These are phyloP conservation scores for Dictyostelium firmibasis DNA, from an alignment of 78 protist genomes.

Conservation along the genomic window DNA sequence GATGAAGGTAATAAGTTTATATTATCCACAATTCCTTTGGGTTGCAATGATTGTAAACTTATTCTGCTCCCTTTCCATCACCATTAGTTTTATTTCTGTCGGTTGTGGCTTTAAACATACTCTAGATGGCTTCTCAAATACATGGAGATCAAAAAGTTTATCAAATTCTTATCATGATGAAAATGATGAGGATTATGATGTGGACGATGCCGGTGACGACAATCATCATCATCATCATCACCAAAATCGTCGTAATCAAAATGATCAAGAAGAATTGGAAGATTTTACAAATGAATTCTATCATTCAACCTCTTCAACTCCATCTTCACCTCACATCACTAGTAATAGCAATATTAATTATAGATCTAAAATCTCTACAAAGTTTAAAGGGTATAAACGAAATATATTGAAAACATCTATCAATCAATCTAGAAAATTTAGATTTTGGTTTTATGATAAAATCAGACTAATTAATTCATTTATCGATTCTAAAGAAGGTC, in stretches of 20 bases:
- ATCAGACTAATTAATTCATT: background rate
- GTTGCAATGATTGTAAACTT: slow-evolving; percentile 26
- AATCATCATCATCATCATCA: background rate
- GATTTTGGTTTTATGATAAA: background rate
- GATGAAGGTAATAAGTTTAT: slow-evolving; percentile 9
- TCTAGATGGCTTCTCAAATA: slow-evolving; percentile 27
- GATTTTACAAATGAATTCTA: background rate
- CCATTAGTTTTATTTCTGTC: slow-evolving; percentile 66
- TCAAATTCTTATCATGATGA: slow-evolving; percentile 8
- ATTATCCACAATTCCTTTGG: slow-evolving; percentile 54
- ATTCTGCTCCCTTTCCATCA: slow-evolving; percentile 34
- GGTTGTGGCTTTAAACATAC: slow-evolving; percentile 74
- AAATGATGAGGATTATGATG: background rate
- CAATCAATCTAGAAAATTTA: background rate
- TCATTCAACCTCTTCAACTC: background rate
- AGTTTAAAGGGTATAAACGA: background rate
- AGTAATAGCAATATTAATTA: background rate
- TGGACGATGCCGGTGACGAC: background rate
- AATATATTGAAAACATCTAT: background rate
- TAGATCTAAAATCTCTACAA: background rate
- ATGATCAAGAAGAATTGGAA: background rate
- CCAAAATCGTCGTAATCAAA: background rate
- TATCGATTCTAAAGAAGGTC: slow-evolving; percentile 27
- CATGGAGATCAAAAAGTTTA: slow-evolving; percentile 56
- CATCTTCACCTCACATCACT: background rate